phyloP scores from a whole-genome alignment of 192 early-diverging fungal genomes.

The Diversispora eburnea region DNA sequence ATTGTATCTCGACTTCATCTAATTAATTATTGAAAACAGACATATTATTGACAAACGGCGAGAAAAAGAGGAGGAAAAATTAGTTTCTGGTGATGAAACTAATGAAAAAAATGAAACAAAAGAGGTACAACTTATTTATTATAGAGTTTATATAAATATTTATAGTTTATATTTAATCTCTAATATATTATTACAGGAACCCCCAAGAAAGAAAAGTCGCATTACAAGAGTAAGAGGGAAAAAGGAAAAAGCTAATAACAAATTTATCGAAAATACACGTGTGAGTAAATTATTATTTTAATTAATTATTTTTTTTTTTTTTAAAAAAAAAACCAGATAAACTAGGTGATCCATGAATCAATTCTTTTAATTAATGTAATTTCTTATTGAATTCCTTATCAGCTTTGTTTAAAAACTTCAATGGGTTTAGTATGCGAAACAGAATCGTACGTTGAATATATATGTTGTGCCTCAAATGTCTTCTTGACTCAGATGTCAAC shows the following conservation, averaged over 20 bases:
- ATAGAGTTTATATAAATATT: not conserved
- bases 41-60: no score
- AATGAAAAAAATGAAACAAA: no score
- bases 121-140: no score
- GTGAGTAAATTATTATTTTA: not conserved
- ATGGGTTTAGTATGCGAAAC: not conserved
- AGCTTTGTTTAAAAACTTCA: conserved; percentile 14
- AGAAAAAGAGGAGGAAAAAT: no score
- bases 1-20: no score
- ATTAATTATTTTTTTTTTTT: not conserved
- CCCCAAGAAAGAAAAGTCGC: conserved; percentile 6
- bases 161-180: not conserved
- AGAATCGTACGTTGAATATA: conserved; percentile 11
- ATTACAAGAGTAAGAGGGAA: conserved; percentile 6
- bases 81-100: no score
- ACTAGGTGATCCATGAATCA: no score
- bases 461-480: no score
- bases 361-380: not conserved
- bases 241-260: not conserved
- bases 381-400: not conserved
- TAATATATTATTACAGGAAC: conserved; percentile 4
- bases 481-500: no score
- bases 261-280: not conserved
- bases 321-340: no score
- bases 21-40: no score